phyloP scores from a whole-genome alignment of 108 stramenopile genomes.

The Nitzschia sp. region DNA sequence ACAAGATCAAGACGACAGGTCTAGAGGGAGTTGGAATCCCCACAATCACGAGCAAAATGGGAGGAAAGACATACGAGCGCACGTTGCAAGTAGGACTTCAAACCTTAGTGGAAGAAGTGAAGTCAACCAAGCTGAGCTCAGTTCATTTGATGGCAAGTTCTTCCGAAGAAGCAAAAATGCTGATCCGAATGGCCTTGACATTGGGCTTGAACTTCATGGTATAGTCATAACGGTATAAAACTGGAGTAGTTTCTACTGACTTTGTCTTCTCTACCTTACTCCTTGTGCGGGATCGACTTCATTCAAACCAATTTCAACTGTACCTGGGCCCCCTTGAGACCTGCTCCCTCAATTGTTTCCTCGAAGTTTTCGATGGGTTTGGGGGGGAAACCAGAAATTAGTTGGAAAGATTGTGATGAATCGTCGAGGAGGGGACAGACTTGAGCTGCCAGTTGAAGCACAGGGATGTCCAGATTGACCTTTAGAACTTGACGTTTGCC shows the following conservation, averaged over 20 bases:
- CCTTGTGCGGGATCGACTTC: no score
- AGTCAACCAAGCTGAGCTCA: conserved; percentile 14
- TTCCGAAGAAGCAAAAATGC: conserved; percentile 24
- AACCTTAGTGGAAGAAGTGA: conserved; percentile 35
- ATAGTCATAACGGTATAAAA: background rate
- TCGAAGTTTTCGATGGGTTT: conserved; percentile 52
- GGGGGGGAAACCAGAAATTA: conserved; percentile 78
- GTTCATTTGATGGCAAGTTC: conserved; percentile 18
- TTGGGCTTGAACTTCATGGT: conserved; percentile 14
- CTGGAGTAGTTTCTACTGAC: no score
- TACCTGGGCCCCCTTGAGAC: conserved; percentile 75
- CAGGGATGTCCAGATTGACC: conserved; percentile 44
- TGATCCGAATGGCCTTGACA: conserved; percentile 23
- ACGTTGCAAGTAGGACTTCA: conserved; percentile 23
- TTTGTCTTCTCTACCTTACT: no score
- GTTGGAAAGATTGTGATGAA: conserved; percentile 36
- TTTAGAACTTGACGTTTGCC: conserved; percentile 66
- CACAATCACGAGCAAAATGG: conserved; percentile 15
- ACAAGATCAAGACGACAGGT: conserved; percentile 2
- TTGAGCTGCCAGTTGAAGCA: conserved; percentile 52
- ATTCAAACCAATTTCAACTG: conserved; percentile 59
- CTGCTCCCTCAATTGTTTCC: conserved; percentile 62
- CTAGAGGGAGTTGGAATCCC: conserved; percentile 13
- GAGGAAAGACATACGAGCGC: conserved; percentile 24
- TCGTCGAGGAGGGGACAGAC: conserved; percentile 27